These are phyloP conservation scores for Penicillium antarcticum DNA, from an alignment of 495 filamentous ascomycete species.

Conservation along the genomic window DNA sequence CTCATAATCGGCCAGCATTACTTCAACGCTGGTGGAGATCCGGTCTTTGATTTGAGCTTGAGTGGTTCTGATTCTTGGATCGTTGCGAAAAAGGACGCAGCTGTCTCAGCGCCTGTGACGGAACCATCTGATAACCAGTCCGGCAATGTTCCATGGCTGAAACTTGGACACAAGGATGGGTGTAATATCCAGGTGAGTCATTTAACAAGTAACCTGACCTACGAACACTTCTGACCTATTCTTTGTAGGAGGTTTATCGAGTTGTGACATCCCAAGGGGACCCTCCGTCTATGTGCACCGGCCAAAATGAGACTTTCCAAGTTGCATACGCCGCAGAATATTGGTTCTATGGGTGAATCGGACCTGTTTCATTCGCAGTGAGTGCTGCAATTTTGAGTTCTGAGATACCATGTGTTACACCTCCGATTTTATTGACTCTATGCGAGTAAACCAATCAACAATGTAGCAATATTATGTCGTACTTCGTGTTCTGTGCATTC, in stretches of 20 bases:
- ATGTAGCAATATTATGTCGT: no score
- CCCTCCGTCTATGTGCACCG: slow-evolving; percentile 44
- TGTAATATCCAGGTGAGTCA: slow-evolving; percentile 39
- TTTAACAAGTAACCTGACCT: neutral
- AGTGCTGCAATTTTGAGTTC: neutral
- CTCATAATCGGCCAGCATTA: slow-evolving; percentile 60
- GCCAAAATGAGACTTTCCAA: slow-evolving; percentile 33
- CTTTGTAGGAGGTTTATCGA: slow-evolving; percentile 55
- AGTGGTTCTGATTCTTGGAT: slow-evolving; percentile 37
- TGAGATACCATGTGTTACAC: neutral
- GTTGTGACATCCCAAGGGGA: slow-evolving; percentile 65
- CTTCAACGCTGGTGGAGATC: slow-evolving; percentile 51
- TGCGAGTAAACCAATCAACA: no score
- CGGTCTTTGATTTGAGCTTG: slow-evolving; percentile 57
- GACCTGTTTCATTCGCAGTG: neutral
- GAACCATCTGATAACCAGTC: slow-evolving; percentile 15
- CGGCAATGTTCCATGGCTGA: slow-evolving; percentile 64
- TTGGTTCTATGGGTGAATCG: slow-evolving; percentile 57
- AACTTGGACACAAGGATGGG: slow-evolving; percentile 44
- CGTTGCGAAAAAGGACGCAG: slow-evolving; percentile 40
- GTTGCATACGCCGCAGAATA: slow-evolving; percentile 69
- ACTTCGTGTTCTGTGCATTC: no score
- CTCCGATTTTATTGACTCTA: no score
- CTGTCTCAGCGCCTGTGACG: slow-evolving; percentile 44
- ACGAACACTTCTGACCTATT: slow-evolving; percentile 15